A percentile compares a stretch with the other conserved stretches of the same genome.
phyloP scores from a whole-genome alignment of 2,329 filamentous ascomycete species.

The Fusarium sp. region DNA sequence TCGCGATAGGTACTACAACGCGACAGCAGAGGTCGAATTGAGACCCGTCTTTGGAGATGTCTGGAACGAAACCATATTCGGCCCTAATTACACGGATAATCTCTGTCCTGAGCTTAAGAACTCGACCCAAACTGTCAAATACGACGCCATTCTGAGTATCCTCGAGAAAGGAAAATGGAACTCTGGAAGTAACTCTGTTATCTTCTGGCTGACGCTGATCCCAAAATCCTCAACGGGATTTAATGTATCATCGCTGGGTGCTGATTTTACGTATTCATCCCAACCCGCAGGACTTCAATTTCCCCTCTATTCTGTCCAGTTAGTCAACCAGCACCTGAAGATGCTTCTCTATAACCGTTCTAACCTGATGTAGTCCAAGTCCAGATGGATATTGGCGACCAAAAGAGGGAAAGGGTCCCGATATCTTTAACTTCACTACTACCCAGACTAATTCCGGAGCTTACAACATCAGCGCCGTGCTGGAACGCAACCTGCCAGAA shows the following conservation, averaged over 20 bases:
- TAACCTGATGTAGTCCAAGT: background rate
- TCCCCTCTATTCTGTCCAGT: background rate
- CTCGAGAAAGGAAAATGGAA: conserved; percentile 4
- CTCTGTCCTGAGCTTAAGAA: background rate
- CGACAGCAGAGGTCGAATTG: background rate
- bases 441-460: background rate
- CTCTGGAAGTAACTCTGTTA: background rate
- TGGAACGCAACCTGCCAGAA: background rate
- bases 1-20: background rate
- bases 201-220: conserved; percentile 1
- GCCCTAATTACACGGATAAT: background rate
- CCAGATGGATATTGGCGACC: background rate
- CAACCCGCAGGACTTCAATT: background rate
- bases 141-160: background rate
- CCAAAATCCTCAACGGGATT: background rate
- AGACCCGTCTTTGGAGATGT: background rate
- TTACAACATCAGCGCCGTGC: background rate
- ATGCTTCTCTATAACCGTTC: no score
- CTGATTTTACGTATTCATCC: background rate
- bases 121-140: background rate
- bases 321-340: no score
- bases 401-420: accelerated
- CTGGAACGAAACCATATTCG: background rate
- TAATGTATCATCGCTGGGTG: background rate
- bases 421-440: background rate